Base-by-base conservation (phyloP, 306 rosid species). In the Benincasa hispida region DNA sequence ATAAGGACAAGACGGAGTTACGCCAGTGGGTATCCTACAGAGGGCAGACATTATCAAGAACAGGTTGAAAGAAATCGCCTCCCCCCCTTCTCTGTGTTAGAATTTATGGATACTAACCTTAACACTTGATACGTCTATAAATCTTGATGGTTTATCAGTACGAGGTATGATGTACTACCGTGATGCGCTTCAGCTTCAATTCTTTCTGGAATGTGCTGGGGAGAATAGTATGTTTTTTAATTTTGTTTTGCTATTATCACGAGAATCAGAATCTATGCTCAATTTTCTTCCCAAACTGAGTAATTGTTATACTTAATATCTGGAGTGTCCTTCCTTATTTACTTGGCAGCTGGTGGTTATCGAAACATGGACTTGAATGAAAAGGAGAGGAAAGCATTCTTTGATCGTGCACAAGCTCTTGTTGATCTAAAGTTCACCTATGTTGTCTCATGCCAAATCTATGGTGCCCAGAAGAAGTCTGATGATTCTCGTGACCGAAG, bases 91-190 rank as follows among this genome's bases (percentile, higher is more conserved):
- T 35, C 24, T 41, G 6, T 48, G 42, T 72, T 25, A 1, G 42
- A 53, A 72, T 28, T 72, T 18, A 8, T 77, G 75, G 37, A 65
- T 51, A 47, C 28, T 14, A 35, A 59, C 27, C 62, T 66, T 51
- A 60, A 62, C 21, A 39, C 53, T n/a, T 19, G 42, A 53, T n/a
- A 57, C 32, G 15, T 56, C 65, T 39, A 24, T 68, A n/a, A 54
- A 69, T 30, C 73, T 81, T 11, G 76, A 24, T 84, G 48, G 63
- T 82, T 86, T 58, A 74, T 41, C 85, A 94, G 99, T 92, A 85
- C 89, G 99, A 83, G 99, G 99, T 81, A 94, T 94, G 98, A 92
- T 94, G 99, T 94, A 94, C 88, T 89, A 92, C 68, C 78, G 88
- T 84, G 59, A 75, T 75, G 99, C 96, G 76, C 83, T 94, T 63